Conservation (phyloP, 192 early-diverging fungal genomes). For the Entomortierella parvispora region DNA sequence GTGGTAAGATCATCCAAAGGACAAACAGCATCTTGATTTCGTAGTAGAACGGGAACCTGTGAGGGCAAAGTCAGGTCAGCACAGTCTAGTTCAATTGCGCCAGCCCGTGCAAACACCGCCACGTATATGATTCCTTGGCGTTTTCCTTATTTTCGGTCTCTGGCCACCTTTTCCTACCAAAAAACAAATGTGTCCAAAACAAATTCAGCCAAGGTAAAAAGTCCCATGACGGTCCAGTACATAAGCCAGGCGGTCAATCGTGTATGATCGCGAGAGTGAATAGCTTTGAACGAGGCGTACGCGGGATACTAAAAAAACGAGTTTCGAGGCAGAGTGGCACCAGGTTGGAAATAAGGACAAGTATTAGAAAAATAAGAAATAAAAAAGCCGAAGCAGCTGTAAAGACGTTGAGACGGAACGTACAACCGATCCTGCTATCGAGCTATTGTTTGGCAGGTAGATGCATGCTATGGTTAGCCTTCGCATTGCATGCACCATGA, state of each 20-base stretch:
- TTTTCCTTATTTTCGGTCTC: neutral
- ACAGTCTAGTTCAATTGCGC: neutral
- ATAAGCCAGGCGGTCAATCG: conserved; percentile 49
- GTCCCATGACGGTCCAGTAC: conserved; percentile 51
- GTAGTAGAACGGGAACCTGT: conserved; percentile 49
- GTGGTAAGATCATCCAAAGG: conserved; percentile 49
- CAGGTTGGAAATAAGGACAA: too few relatives aligned
- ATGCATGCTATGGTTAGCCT: neutral
- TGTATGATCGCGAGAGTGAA: conserved; percentile 23
- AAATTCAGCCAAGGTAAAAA: conserved; percentile 39
- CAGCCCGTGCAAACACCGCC: neutral
- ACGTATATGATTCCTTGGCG: neutral
- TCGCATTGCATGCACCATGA: too few relatives aligned
- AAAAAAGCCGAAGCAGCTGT: neutral
- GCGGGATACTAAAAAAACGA: conserved; percentile 35
- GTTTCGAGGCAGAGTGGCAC: too few relatives aligned
- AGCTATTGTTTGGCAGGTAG: conserved; percentile 3
- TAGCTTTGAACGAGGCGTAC: conserved; percentile 50
- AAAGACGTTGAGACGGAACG: neutral
- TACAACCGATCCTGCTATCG: conserved; percentile 39
- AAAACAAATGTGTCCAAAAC: conserved; percentile 44
- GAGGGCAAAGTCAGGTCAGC: neutral
- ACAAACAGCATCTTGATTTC: conserved; percentile 43
- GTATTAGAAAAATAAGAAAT: neutral
- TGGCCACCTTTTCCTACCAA: conserved; percentile 25